Base-by-base conservation (phyloP, 768 basidiomycete species). In the Hysterangium stoloniferum region DNA sequence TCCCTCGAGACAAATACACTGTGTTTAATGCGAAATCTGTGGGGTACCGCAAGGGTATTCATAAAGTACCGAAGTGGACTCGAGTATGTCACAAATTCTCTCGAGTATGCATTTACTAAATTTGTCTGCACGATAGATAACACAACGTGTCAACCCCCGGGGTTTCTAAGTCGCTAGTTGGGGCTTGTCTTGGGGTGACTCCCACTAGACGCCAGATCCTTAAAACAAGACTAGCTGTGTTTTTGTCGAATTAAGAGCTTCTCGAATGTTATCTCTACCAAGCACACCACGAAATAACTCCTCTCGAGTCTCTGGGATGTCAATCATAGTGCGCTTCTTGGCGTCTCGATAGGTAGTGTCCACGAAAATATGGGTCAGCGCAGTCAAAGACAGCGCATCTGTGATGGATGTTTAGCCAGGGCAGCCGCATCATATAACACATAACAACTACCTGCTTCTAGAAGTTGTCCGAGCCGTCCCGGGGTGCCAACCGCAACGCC, bases 31-130 rank as follows among this genome's bases (percentile, higher is more conserved):
- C 78, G 4, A 79, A 77, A 34, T 70, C 71, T 1, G 72, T 66
- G 52, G 86, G 88, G 5, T 99, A 95, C 66, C 73, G 95, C 37
- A 97, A 97, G 61, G 87, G 90, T 22, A 91, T 96, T 43, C 94
- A 98, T 70, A 94, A 94, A 61, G 87, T 95, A 24, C 94, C 94
- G n/a, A 95, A 96, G 62, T 97, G 85, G 80, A 96, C 94, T 44
- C 76, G 90, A 67, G 93, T 94, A 57, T 53, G 85, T 24, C 28
- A n/a, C 4, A 2, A 12, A 22, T 1, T 8, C 9, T 8, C 20
- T 19, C 27, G 45, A 19, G 4, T 41, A 13, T 25, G 34, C 55
- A 40, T 55, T 17, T 56, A 53, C 27, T 37, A 25, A 32, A 53
- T 27, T 29, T 4, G 41, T 25, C 49, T 8, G 15, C 42, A 52